Evolutionary conservation across 2,329 filamentous ascomycete genomes (phyloP), one percentile per base, ranked within the genome.

Genomic region (Cercospora zeina): DNA sequence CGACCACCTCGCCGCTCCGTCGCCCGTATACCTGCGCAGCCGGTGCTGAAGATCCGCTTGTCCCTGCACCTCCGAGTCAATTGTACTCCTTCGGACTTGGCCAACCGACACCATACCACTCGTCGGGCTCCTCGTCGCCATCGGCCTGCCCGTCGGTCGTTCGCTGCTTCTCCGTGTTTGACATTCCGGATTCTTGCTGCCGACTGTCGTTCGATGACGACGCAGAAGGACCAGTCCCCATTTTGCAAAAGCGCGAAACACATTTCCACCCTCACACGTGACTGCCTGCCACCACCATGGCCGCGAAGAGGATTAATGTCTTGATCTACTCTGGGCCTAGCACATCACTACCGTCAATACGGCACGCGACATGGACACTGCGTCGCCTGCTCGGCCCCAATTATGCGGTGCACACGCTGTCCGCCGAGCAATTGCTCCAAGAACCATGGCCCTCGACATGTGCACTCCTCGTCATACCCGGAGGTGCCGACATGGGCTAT

Each of bases 11-110:
- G 24, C 24, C 24, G 6, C 14, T 1, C 6, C 14, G 16, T 16
- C 11, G 24, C 6, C 19, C 2, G 58, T 80, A 73, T 79, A 96
- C 93, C 88, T 77, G 92, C 86, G 74, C 93, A 97, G 62, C 93
- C 95, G 2, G 93, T 97, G 81, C 91, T 96, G 81, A 91, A 96
- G 77, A 97, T 97, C 74, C 95, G 85, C 84, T 96, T 93, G 81
- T 97, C 93, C 93, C 93, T 97, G 74, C 50, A 54, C 65, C 60
- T 60, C 53, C 63, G 33, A 65, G 56, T 54, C 56, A 49, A 42
- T 39, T 3, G 39, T 24, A 11, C 27, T 30, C 53, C 21, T 42
- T 42, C 58, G 19, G 31, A 27, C 39, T 45, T 45, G 21, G 14
- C 27, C 34, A 55, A 9, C 34, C 34, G n/a, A 37, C 31, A 67